These are phyloP conservation scores for Pythium monospermum DNA, from an alignment of 352 stramenopile species.

Conservation along the genomic window DNA sequence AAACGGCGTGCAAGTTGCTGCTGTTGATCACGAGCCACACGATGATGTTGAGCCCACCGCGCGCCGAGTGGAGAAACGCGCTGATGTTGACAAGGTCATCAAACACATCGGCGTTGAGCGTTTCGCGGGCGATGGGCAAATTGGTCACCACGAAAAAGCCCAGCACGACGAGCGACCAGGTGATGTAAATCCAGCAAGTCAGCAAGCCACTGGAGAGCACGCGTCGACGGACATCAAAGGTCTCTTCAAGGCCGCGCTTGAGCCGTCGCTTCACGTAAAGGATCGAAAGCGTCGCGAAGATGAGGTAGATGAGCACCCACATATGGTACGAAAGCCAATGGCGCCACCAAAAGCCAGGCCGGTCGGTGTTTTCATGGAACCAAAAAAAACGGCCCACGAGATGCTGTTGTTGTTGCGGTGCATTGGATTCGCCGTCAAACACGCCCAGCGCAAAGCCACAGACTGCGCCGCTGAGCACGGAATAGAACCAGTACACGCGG, in stretches of 20 bases:
- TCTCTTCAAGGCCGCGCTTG: conserved; percentile 72
- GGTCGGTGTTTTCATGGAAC: conserved; percentile 81
- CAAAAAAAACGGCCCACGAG: conserved; percentile 58
- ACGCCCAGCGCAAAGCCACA: conserved; percentile 64
- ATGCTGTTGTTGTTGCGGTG: conserved; percentile 10
- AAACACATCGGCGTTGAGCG: conserved; percentile 24
- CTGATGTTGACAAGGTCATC: conserved; percentile 63
- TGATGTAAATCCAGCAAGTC: conserved; percentile 80
- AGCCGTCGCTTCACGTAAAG: conserved; percentile 74
- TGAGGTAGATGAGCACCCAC: conserved; percentile 71
- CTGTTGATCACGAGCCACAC: conserved; percentile 84
- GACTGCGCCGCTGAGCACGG: conserved; percentile 57
- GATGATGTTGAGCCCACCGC: conserved; percentile 78
- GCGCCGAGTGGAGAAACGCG: conserved; percentile 73
- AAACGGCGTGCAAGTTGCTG: conserved; percentile 43
- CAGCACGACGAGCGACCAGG: conserved; percentile 76
- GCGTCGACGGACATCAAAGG: conserved; percentile 74
- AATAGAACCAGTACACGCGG: conserved; percentile 81
- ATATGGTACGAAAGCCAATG: conserved; percentile 81
- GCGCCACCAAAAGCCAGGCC: conserved; percentile 74
- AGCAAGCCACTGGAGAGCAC: conserved; percentile 77
- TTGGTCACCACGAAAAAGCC: conserved; percentile 66
- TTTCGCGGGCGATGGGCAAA: conserved; percentile 30
- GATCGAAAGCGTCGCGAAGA: conserved; percentile 72
- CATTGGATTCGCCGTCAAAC: conserved; percentile 34